Evolutionary conservation across 352 stramenopile genomes (phyloP).

Genomic region (Phytophthora meadii): DNA sequence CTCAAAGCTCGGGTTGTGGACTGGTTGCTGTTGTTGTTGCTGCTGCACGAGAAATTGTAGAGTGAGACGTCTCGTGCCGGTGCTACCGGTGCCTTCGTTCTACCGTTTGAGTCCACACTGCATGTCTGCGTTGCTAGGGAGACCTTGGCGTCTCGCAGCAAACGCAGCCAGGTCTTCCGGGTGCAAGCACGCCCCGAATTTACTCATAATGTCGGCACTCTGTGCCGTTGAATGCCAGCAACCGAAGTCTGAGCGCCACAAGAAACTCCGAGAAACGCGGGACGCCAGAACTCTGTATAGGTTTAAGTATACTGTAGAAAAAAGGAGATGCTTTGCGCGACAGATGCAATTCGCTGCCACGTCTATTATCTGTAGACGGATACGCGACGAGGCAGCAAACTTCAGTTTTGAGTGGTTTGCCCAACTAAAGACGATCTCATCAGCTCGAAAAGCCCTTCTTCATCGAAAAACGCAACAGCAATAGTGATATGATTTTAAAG

Average conservation of each 20-base stretch:
- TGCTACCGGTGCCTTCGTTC: not conserved
- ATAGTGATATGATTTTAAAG: too few species aligned
- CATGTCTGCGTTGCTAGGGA: constrained; percentile 25
- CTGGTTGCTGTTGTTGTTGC: constrained; percentile 15
- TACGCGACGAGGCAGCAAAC: constrained; percentile 22
- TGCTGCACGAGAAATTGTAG: constrained; percentile 34
- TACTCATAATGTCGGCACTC: constrained; percentile 4
- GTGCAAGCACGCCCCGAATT: constrained; percentile 6
- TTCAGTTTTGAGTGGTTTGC: constrained; percentile 8
- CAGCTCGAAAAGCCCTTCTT: too few species aligned
- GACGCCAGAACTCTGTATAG: not conserved
- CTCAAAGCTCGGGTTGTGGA: not conserved
- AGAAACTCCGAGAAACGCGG: constrained; percentile 21
- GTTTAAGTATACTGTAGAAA: constrained; percentile 22
- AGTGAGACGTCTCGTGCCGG: constrained; percentile 21
- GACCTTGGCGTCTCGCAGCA: constrained; percentile 18
- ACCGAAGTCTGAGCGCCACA: constrained; percentile 10
- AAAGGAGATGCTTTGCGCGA: constrained; percentile 9
- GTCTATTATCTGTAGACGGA: constrained; percentile 28
- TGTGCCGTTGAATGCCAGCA: constrained; percentile 9
- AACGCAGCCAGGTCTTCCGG: constrained; percentile 8
- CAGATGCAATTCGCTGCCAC: not conserved
- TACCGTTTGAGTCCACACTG: constrained; percentile 6
- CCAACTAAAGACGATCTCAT: not conserved
- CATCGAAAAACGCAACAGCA: too few species aligned